phyloP scores from a whole-genome alignment of 1,284 basidiomycete species.

The Ustilago cynodontis region DNA sequence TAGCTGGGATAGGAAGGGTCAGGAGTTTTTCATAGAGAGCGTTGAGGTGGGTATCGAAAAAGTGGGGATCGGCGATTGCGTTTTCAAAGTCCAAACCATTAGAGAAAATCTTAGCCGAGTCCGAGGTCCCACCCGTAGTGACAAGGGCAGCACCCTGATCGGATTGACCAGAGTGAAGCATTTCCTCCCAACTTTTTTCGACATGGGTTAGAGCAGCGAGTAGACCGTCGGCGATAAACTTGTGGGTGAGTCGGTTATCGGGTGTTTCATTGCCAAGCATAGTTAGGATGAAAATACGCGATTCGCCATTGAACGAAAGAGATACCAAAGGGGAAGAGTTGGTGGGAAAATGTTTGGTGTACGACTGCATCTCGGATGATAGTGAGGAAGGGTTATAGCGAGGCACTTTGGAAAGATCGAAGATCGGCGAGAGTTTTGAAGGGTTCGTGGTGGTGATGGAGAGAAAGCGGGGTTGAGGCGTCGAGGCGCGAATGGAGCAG shows the following conservation, averaged over 20 bases:
- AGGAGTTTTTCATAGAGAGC: slow-evolving; percentile 71
- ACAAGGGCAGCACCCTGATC: slow-evolving; percentile 60
- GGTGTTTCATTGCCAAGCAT: slow-evolving; percentile 66
- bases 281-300: slow-evolving; percentile 56
- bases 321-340: slow-evolving; percentile 20
- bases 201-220: slow-evolving; percentile 81
- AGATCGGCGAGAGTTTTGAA: neutral
- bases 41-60: slow-evolving; percentile 74
- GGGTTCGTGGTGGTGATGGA: neutral
- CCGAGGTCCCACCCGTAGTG: slow-evolving; percentile 50
- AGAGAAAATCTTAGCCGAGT: slow-evolving; percentile 56
- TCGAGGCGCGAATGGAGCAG: no score
- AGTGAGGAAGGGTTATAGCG: slow-evolving; percentile 15
- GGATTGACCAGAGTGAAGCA: slow-evolving; percentile 43
- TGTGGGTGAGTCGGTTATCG: slow-evolving; percentile 79
- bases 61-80: slow-evolving; percentile 77
- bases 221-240: slow-evolving; percentile 75
- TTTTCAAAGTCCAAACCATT: slow-evolving; percentile 80
- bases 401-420: slow-evolving; percentile 24
- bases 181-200: slow-evolving; percentile 80
- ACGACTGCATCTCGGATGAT: slow-evolving; percentile 27
- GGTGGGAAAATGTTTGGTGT: slow-evolving; percentile 34
- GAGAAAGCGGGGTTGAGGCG: neutral
- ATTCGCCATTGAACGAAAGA: slow-evolving; percentile 38
- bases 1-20: slow-evolving; percentile 74